phyloP scores from a whole-genome alignment of 352 stramenopile species.

The Globisporangium echinulatum region DNA sequence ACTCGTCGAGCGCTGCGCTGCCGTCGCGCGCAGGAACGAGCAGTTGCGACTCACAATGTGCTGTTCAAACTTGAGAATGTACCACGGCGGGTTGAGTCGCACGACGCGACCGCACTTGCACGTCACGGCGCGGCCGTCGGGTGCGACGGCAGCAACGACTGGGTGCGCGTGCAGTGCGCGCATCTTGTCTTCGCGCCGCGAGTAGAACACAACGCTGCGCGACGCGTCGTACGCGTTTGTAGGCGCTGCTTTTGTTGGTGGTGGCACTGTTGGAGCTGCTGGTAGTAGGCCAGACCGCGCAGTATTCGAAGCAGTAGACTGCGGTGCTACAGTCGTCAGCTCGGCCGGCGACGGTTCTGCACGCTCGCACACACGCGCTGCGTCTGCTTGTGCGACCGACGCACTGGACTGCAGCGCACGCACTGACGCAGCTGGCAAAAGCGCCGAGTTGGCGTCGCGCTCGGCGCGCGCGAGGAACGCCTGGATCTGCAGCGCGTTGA shows the following conservation, averaged over 20 bases:
- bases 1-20: background rate
- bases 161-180: slow-evolving; percentile 47
- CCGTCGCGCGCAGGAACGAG: slow-evolving; percentile 46
- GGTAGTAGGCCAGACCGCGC: too few species aligned
- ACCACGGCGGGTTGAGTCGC: slow-evolving; percentile 75
- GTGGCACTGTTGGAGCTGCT: background rate
- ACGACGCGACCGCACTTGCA: slow-evolving; percentile 73
- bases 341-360: background rate
- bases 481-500: slow-evolving; percentile 48
- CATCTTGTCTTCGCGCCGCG: slow-evolving; percentile 60
- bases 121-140: slow-evolving; percentile 44
- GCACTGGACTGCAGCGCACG: background rate
- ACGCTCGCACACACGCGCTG: too few species aligned
- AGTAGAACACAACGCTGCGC: slow-evolving; percentile 32
- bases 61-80: slow-evolving; percentile 84
- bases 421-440: background rate
- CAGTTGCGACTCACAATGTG: slow-evolving; percentile 80
- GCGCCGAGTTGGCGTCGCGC: slow-evolving; percentile 3
- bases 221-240: slow-evolving; percentile 27
- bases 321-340: background rate
- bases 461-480: slow-evolving; percentile 38
- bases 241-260: background rate
- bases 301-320: background rate
- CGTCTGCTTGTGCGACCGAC: too few species aligned
- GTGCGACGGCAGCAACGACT: slow-evolving; percentile 32